Percentiles rank a stretch among this genome's conserved stretches.
Evolutionary conservation across 2,329 filamentous ascomycete genomes (phyloP).

Genomic region (Aspergillus texensis): DNA sequence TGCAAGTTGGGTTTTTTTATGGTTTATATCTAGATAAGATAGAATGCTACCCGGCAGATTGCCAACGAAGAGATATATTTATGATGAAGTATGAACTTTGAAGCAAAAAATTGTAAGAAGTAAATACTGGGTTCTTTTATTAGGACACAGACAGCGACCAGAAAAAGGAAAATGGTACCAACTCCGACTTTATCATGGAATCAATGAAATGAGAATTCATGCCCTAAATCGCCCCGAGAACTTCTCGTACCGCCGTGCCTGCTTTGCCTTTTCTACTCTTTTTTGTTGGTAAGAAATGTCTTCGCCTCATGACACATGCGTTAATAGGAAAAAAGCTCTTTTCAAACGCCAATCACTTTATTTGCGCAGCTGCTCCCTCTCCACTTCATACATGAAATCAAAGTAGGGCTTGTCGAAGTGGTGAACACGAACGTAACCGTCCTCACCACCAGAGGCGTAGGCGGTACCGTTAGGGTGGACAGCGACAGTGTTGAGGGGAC

Average conservation of each 20-base stretch:
- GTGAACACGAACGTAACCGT: slow-evolving; percentile 97
- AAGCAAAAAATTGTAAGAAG: slow-evolving; percentile 20
- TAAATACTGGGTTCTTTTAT: slow-evolving; percentile 38
- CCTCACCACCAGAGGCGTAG: slow-evolving; percentile 95
- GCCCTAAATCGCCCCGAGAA: slow-evolving; percentile 34
- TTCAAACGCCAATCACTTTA: slow-evolving; percentile 29
- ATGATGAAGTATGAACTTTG: slow-evolving; percentile 9
- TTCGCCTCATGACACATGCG: slow-evolving; percentile 42
- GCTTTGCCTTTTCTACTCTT: slow-evolving; percentile 25
- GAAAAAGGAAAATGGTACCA: slow-evolving; percentile 38
- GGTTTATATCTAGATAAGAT: slow-evolving; percentile 5
- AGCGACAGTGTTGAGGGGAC: slow-evolving; percentile 93
- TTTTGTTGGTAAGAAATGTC: slow-evolving; percentile 20
- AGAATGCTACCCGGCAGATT: slow-evolving; percentile 6
- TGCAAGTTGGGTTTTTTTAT: background rate
- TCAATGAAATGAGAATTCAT: slow-evolving; percentile 41
- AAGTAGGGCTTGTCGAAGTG: slow-evolving; percentile 99
- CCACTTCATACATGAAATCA: slow-evolving; percentile 98
- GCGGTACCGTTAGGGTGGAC: slow-evolving; percentile 87
- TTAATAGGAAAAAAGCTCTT: slow-evolving; percentile 26
- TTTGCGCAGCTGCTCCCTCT: slow-evolving; percentile 70
- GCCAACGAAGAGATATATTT: slow-evolving; percentile 6
- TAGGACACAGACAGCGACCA: slow-evolving; percentile 34
- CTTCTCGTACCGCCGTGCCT: slow-evolving; percentile 30
- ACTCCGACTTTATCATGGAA: slow-evolving; percentile 44